Evolutionary conservation across 139 green algal genomes (phyloP), one percentile per base, ranked within the genome.

Genomic region (Auxenochlorella pyrenoidosa): DNA sequence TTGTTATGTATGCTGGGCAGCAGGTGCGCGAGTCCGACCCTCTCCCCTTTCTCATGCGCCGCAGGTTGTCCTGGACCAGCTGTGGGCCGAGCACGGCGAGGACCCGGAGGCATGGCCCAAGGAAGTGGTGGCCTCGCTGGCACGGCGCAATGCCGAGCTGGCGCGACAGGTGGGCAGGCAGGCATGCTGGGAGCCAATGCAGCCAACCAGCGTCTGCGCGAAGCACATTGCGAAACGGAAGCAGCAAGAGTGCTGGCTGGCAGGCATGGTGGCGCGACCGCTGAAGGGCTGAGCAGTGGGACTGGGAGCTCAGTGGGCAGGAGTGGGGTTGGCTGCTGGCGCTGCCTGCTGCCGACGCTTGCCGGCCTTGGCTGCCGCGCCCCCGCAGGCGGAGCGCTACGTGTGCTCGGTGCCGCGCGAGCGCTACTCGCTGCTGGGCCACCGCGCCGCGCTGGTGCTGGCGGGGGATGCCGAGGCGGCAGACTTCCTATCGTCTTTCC

Each of bases 61-160:
- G 34, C 91, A 96, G 87, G 43, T 93, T n/a, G 92, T 96, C 24
- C 75, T 97, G 71, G 89, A 94, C 40, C 85, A 90, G 72, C 92
- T 96, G 41, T 83, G 90, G n/a, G 65, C 19, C 4, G 82, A 91
- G 44, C 89, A 95, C 63, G 92, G 94, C 36, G 34, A 84, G 47
- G 82, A 86, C 24, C 58, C 85, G 4, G 81, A 76, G 32, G 79
- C 36, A 21, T 97, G 95, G 95, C 95, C 95, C n/a, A 90, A 77
- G 2, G 84, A 90, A 28, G 90, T 93, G 70, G 81, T 96, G 54
- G 82, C 76, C 30, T 92, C 93, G 0, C 85, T 97, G 71, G 70
- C 81, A 36, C 71, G 88, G 51, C 91, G 94, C 44, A 90, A 95
- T 65, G 44, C 43, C 2, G 36, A 88, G 54, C 58, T 88, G 71